Evolutionary conservation across 2,329 filamentous ascomycete species (phyloP).

Genomic region (Monosporascus sp.): DNA sequence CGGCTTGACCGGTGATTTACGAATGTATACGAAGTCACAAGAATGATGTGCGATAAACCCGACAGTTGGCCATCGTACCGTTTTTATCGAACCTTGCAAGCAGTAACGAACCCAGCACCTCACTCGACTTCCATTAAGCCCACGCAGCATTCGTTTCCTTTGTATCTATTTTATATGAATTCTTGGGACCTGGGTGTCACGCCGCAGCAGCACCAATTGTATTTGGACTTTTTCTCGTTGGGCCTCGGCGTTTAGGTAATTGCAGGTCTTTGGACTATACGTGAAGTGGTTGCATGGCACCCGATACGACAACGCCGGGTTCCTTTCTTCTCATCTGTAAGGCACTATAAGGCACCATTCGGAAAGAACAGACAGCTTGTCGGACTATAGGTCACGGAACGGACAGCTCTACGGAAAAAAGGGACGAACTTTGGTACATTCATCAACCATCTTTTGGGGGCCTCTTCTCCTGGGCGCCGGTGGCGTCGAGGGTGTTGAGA

Average conservation of each 20-base stretch:
- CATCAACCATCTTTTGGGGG: neutral
- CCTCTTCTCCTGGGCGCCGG: neutral
- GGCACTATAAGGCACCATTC: neutral
- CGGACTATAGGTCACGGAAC: neutral
- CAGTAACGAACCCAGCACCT: neutral
- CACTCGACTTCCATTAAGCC: neutral
- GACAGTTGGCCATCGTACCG: neutral
- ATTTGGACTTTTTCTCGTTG: slow-evolving; percentile 1
- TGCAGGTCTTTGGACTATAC: slow-evolving; percentile 9
- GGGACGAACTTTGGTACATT: neutral
- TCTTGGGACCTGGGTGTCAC: neutral
- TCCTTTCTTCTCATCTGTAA: neutral
- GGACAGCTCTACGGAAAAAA: neutral
- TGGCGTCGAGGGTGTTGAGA: neutral
- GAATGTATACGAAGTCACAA: neutral
- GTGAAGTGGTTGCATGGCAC: neutral
- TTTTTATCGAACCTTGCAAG: neutral
- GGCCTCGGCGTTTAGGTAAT: slow-evolving; percentile 11
- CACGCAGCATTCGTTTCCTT: slow-evolving; percentile 15
- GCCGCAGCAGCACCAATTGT: neutral
- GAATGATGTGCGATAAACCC: slow-evolving; percentile 12
- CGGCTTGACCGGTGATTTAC: slow-evolving; percentile 13
- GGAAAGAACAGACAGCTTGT: neutral
- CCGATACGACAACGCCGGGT: slow-evolving; percentile 3
- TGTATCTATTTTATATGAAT: slow-evolving; percentile 23